Evolutionary conservation across 139 green algal species (phyloP), one percentile per base, ranked within the genome.

Genomic region (Protoeuglena noctilucae): DNA sequence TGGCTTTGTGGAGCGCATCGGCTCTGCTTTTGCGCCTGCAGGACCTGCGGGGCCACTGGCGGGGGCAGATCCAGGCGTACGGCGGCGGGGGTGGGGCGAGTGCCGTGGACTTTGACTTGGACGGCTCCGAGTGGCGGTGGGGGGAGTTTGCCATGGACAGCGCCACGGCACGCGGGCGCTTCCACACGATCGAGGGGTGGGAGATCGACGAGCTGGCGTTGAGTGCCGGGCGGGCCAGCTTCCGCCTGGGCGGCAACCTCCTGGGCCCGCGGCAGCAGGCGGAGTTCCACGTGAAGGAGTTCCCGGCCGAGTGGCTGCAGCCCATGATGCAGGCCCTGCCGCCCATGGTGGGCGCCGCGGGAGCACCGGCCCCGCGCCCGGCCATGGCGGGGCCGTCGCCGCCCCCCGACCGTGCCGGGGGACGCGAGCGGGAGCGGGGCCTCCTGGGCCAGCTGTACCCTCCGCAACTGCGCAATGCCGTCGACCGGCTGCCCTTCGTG

Each of bases 231-330:
- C 54, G 60, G 4, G 73, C 73, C 7, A 55, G 39, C 9, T 56
- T 77, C 16, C 60, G 61, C 18, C 39, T 75, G n/a, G 54, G 53
- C 12, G 83, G 77, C 25, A 62, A 58, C 21, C 67, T 94, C 63
- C 68, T 93, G 56, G 75, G 76, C 6, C 57, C 71, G 2, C 51
- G 61, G 21, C 84, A 95, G 71, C 71, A 94, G 51, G 82, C 87
- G 1, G 63, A 63, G 6, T 52, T 93, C 30, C 52, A 9, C 18
- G 39, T 72, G 26, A 77, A 62, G 17, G 79, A 91, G 65, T 89
- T 93, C 53, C 86, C 86, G 2, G 67, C 85, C 28, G 67, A 69
- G 17, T 56, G 76, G 47, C 68, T 93, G 47, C 63, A 71, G 30
- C 79, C 78, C 9, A 50, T 93, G 7, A 81, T 86, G 52, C 58